Evolutionary conservation across 1,284 basidiomycete genomes (phyloP), one percentile per base, ranked within the genome.

Genomic region (Schizopora paradoxa): DNA sequence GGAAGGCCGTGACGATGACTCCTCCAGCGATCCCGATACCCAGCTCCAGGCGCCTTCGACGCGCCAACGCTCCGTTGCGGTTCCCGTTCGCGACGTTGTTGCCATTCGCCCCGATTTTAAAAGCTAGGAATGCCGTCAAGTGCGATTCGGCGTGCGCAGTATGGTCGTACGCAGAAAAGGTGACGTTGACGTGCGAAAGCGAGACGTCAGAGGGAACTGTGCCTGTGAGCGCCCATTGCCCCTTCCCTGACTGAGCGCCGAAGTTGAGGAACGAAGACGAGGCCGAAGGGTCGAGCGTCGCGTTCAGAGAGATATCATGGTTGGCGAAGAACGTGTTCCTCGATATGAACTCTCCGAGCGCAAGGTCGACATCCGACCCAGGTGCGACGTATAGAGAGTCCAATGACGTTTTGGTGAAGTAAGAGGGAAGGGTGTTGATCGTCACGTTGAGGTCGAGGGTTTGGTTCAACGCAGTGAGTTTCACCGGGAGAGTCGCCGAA

Each of bases 61-160:
- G 16, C 18, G 40, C 33, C 4, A 47, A 21, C 5, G 33, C 40
- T n/a, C 37, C 40, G 1, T 65, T 37, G 23, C 64, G 51, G 56
- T 66, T 55, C 18, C 45, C 51, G 44, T 64, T 58, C 41, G 62
- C 52, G 31, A 62, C 54, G 7, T 58, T 56, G 47, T n/a, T n/a
- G n/a, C n/a, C 60, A 59, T 42, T 64, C 65, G 6, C 64, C 54
- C 14, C n/a, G n/a, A n/a, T n/a, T n/a, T n/a, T n/a, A 21, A 81
- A 65, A 25, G 72, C 69, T 37, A 89, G 65, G 1, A 69, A 62
- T n/a, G 88, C 66, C 36, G 58, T 72, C 1, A 79, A 66, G 55
- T 82, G 79, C 8, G 86, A 90, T 0, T 76, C 82, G 6, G 86
- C 84, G 56, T 82, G 82, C 2, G 82, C 86, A 21, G 71, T 49